Evolutionary conservation across 257 asterid species (phyloP).

Genomic region (Rauvolfia tetraphylla): DNA sequence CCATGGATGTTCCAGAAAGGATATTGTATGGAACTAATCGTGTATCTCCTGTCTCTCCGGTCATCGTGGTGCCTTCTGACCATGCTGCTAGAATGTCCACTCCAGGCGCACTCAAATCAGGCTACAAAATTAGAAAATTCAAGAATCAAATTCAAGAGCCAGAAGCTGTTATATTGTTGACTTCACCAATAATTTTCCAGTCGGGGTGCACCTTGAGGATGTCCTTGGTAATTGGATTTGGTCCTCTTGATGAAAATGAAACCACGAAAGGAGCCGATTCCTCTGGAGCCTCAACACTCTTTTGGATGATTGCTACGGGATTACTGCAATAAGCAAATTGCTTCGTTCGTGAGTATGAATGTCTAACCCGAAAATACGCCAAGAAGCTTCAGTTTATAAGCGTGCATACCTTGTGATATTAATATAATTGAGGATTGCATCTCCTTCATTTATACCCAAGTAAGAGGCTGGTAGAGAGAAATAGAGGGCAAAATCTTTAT

Average conservation of each 20-base stretch:
- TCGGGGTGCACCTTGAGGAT: constrained; percentile 1
- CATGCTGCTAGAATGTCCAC: constrained; percentile 73
- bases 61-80: constrained; percentile 45
- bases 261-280: constrained; percentile 9
- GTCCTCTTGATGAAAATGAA: constrained; percentile 13
- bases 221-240: constrained; percentile 7
- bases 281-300: constrained; percentile 1
- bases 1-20: constrained; percentile 63
- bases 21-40: constrained; percentile 50
- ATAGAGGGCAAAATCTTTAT: constrained; percentile 38
- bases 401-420: constrained; percentile 39
- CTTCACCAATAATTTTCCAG: background rate
- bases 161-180: background rate
- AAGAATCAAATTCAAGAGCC: background rate
- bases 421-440: constrained; percentile 25
- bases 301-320: background rate
- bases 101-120: constrained; percentile 68
- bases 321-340: constrained; percentile 1
- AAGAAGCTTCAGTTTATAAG: background rate
- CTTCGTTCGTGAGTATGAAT: background rate
- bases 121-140: constrained; percentile 26
- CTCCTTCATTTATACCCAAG: constrained; percentile 34
- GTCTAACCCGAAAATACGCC: too few species aligned
- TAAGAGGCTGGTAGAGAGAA: constrained; percentile 51
- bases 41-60: constrained; percentile 35